Conservation (phyloP, 148 eudicot genomes). For the Bassia scoparia region DNA sequence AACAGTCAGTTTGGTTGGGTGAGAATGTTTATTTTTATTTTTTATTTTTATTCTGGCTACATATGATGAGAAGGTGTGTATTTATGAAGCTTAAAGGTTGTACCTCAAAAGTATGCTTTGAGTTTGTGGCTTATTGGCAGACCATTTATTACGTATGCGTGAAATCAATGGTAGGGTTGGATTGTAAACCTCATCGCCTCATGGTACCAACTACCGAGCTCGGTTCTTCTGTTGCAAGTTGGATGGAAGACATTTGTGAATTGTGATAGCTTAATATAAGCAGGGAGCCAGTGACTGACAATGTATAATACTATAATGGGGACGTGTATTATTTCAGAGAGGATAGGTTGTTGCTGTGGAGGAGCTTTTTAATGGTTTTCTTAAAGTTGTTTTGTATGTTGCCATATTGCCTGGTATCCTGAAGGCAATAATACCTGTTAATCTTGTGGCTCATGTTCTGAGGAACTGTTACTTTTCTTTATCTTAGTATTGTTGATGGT, state of each 20-base stretch:
- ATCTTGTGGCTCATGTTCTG: not conserved
- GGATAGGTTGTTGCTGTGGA: not conserved
- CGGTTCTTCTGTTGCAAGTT: not conserved
- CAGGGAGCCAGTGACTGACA: not conserved
- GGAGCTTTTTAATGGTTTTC: not conserved
- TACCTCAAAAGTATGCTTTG: not conserved
- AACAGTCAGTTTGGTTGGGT: not conserved
- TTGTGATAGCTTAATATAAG: not conserved
- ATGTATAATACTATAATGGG: not conserved
- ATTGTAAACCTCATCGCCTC: not conserved
- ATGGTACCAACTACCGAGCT: not conserved
- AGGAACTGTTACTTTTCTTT: not conserved
- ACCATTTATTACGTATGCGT: not conserved
- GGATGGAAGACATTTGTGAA: not conserved
- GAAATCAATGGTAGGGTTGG: not conserved
- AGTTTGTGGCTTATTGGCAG: not conserved
- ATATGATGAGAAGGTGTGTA: not conserved
- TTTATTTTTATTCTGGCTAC: no score
- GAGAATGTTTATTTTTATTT: no score
- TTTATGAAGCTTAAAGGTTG: not conserved
- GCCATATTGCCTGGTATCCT: not conserved
- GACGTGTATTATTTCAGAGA: not conserved
- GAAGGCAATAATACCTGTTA: not conserved
- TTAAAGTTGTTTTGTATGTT: not conserved
- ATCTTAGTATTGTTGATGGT: not conserved